Evolutionary conservation across 2,329 filamentous ascomycete genomes (phyloP).

Genomic region (Pestalotiopsis sp.): DNA sequence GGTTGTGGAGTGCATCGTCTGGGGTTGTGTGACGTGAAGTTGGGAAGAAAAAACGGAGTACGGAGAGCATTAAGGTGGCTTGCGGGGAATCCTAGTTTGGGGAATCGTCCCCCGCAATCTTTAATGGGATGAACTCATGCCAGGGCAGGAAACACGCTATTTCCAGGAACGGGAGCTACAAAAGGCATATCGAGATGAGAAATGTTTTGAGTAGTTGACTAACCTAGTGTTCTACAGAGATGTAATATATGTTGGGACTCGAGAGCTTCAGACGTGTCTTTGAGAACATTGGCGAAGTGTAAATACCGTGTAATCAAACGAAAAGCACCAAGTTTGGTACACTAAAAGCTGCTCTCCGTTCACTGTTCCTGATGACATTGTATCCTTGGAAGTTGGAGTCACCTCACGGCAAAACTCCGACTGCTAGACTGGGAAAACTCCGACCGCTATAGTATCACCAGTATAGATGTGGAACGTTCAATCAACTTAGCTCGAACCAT

Average conservation of each 20-base stretch:
- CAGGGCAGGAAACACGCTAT: not conserved
- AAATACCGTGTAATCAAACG: no score
- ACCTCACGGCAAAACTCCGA: slow-evolving; percentile 3
- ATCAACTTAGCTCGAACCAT: not conserved
- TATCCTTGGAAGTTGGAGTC: not conserved
- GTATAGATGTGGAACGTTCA: slow-evolving; percentile 9
- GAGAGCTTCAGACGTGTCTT: no score
- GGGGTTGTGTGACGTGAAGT: slow-evolving; percentile 10
- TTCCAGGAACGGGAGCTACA: not conserved
- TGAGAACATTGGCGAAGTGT: no score
- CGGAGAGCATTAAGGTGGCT: not conserved
- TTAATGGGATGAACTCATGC: not conserved
- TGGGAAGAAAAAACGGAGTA: not conserved
- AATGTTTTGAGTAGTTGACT: no score
- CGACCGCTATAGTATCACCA: slow-evolving; percentile 8
- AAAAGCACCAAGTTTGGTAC: not conserved
- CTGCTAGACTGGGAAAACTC: slow-evolving; percentile 2
- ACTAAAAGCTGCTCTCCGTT: not conserved
- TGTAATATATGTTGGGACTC: no score
- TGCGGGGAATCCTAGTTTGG: slow-evolving; percentile 13
- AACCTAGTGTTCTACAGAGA: no score
- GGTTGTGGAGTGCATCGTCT: slow-evolving; percentile 13
- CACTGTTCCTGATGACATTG: no score
- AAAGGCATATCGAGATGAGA: no score
- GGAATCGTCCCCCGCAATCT: slow-evolving; percentile 9